phyloP scores from a whole-genome alignment of 78 protist species.

The Chrysochromulina parva region DNA sequence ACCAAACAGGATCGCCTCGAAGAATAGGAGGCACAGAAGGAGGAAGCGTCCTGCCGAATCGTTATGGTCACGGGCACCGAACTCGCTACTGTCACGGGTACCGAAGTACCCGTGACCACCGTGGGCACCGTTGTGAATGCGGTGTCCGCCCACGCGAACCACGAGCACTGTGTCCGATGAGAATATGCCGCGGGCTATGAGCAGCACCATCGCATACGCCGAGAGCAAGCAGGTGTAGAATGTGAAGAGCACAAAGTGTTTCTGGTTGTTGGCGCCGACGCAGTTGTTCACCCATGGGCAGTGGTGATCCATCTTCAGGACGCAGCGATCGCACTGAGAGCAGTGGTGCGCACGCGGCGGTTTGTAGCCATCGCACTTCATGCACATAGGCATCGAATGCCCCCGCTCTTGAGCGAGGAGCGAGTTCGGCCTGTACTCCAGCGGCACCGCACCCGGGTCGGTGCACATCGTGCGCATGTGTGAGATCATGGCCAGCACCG shows the following conservation, averaged over 20 bases:
- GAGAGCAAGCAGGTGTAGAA: conserved; percentile 18
- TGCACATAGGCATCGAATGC: conserved; percentile 9
- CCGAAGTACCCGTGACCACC: no score
- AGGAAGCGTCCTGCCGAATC: background rate
- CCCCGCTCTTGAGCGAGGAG: background rate
- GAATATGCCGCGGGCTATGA: background rate
- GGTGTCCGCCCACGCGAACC: background rate
- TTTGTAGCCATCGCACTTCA: conserved; percentile 43
- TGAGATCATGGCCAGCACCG: background rate
- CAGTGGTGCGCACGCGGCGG: conserved; percentile 83
- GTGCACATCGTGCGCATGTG: conserved; percentile 29
- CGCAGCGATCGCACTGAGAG: conserved; percentile 59
- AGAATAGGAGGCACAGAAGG: background rate
- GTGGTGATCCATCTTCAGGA: conserved; percentile 65
- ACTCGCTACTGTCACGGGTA: no score
- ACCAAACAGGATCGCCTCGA: background rate
- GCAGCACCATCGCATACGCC: background rate
- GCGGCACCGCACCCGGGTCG: conserved; percentile 39
- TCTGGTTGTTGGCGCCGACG: conserved; percentile 72
- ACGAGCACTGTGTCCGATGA: background rate
- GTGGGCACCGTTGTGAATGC: no score
- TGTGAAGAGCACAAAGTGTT: conserved; percentile 61
- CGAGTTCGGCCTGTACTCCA: background rate
- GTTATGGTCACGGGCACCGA: no score
- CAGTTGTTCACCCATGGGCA: conserved; percentile 79